Base-by-base conservation (phyloP, 805 yeast genomes). In the Starmerella lactis-condensi region DNA sequence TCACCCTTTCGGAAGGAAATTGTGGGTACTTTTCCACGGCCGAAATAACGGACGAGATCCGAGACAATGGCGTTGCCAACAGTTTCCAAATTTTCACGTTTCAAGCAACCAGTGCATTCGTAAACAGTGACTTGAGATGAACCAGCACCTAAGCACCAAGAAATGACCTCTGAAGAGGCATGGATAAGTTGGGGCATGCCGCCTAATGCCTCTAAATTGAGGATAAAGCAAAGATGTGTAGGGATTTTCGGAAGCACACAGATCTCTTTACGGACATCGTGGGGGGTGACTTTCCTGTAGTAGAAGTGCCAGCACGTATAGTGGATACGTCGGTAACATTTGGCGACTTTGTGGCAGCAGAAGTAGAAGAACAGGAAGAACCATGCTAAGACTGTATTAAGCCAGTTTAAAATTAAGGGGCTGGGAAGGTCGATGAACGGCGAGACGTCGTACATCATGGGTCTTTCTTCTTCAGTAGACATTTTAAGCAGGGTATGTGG, bases 121-220 rank as follows among this genome's bases (percentile, higher is more conserved):
- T 79, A 85, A 26, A 89, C 60, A 3, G 75, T 62, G 37, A 85
- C 58, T 36, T 60, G 56, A 24, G 71, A 69, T 30, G 82, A 68
- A 2, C 94, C 94, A n/a, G 85, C 70, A 21, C 91, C 75, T n/a
- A 79, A 52, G 24, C 81, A 65, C 98, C 98, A 89, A 5, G 89
- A 72, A 1, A 70, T 64, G 22, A 83, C 40, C 45, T 83, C 93
- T 28, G 83, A 67, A 5, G 74, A 65, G 44, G 78, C 78, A 22
- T 31, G 26, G 12, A 26, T 23, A 14, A 33, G 20, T 4, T 24
- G 16, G 37, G 74, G 78, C 26, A 75, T 53, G 2, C 95, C 95
- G 20, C 93, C 93, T 17, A 73, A 65, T 46, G 71, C 72, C 48
- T 20, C 9, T 27, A 15, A 19, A 16, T 30, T 17, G 35, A 89